Base-by-base conservation (phyloP, 2,329 filamentous ascomycete species). In the Cryphonectria parasitica region DNA sequence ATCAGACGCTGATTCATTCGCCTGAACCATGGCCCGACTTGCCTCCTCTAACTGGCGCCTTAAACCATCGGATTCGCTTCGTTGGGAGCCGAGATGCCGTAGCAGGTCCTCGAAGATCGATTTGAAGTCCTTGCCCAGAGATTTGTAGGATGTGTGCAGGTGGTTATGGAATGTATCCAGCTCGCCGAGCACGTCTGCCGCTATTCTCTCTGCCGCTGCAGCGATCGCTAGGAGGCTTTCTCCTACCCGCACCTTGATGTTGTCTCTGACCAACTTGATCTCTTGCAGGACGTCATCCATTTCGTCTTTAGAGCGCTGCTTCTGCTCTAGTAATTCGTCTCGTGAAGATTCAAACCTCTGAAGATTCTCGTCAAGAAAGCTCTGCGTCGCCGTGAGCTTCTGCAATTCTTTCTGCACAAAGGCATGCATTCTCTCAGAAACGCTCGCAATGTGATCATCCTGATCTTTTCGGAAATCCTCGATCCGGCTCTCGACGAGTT, bases 221-320 rank as follows among this genome's bases (percentile, higher is more conserved):
- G 94, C 94, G 31, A 98, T 89, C 36, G 93, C 90, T 76, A 93
- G 91, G 60, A 98, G 84, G 11, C 95, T 95, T 77, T 94, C 90
- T 2, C 93, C 93, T 64, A 98, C 93, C 73, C 92, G 91, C 64
- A 88, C 85, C 83, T 98, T 98, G 66, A 98, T 93, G 67, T 93
- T 91, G 78, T 97, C 92, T 31, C 95, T 89, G 34, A 98, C 86
- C n/a, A 88, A 89, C 78, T 95, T 95, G 79, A 98, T 97, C 78
- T 97, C 95, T 76, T 96, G 93, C 13, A 99, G 85, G 1, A 97
- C 91, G n/a, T 88, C 85, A 76, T 98, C 95, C 92, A 98, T 94
- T 69, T 95, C 92, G 64, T 95, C 90, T 76, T 92, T 93, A 2
- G 94, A 91, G 73, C 86, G 84, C 34, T 87, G 84, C 69, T 90